Conservation (phyloP, 805 yeast species). For the Kregervanrija delftensis region DNA sequence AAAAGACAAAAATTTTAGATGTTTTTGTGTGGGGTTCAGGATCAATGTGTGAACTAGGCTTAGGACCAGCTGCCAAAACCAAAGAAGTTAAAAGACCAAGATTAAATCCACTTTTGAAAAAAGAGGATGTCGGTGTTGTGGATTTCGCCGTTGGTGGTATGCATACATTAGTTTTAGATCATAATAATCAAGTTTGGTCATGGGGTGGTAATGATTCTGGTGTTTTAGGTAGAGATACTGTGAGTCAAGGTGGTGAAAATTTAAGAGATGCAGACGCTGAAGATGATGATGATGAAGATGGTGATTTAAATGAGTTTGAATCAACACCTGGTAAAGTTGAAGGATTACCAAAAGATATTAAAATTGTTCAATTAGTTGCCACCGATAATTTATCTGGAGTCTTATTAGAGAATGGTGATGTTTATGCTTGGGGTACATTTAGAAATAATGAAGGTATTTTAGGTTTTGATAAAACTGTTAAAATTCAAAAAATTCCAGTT, state of each 20-base stretch:
- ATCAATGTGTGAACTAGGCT: slow-evolving; percentile 93
- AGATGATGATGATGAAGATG: slow-evolving; percentile 67
- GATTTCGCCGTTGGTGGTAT: slow-evolving; percentile 94
- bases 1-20: slow-evolving; percentile 48
- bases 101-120: slow-evolving; percentile 66
- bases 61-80: slow-evolving; percentile 90
- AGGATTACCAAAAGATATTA: slow-evolving; percentile 48
- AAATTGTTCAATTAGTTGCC: slow-evolving; percentile 78
- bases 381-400: slow-evolving; percentile 88
- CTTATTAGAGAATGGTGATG: slow-evolving; percentile 72
- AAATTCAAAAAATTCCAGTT: slow-evolving; percentile 61
- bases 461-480: slow-evolving; percentile 65
- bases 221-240: slow-evolving; percentile 83
- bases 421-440: slow-evolving; percentile 97
- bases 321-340: slow-evolving; percentile 82
- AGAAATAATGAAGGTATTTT: slow-evolving; percentile 87
- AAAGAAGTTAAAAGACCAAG: slow-evolving; percentile 96
- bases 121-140: slow-evolving; percentile 63
- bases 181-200: slow-evolving; percentile 79
- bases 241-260: slow-evolving; percentile 50
- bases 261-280: slow-evolving; percentile 61
- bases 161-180: slow-evolving; percentile 81
- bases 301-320: slow-evolving; percentile 81
- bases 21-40: slow-evolving; percentile 95
- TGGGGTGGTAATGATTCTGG: slow-evolving; percentile 98